These are phyloP conservation scores for Neoscytalidium dimidiatum DNA, from an alignment of 2,329 filamentous ascomycete genomes.

Conservation along the genomic window DNA sequence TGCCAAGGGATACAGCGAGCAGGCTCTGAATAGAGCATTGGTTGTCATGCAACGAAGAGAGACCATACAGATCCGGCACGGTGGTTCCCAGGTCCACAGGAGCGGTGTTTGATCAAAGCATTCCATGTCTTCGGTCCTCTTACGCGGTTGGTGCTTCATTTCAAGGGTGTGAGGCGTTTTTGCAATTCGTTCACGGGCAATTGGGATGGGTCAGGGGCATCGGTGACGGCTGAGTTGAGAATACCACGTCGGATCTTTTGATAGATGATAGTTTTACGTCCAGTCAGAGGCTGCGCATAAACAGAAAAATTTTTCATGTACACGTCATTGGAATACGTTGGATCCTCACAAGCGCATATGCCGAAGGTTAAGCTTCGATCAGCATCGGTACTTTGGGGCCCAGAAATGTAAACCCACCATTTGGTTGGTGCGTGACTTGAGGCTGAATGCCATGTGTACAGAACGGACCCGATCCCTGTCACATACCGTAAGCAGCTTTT, in stretches of 20 bases:
- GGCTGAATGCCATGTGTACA: background rate
- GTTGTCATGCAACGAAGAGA: conserved; percentile 85
- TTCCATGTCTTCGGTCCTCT: background rate
- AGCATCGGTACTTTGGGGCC: conserved; percentile 2
- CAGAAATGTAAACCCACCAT: background rate
- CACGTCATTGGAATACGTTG: conserved; percentile 1
- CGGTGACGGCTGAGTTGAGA: background rate
- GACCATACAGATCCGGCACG: conserved; percentile 78
- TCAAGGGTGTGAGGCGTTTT: background rate
- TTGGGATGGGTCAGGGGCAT: background rate
- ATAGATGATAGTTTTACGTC: conserved; percentile 6
- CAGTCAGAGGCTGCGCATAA: background rate
- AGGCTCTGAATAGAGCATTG: conserved; percentile 79
- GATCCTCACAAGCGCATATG: background rate
- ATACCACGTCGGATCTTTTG: conserved; percentile 13
- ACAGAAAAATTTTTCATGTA: conserved; percentile 6
- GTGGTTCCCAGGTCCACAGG: conserved; percentile 73
- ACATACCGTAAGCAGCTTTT: background rate
- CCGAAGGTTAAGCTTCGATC: conserved; percentile 15
- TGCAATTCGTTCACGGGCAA: background rate
- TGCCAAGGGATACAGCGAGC: conserved; percentile 85
- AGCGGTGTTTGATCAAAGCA: conserved; percentile 59
- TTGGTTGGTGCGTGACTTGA: background rate
- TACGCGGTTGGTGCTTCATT: background rate
- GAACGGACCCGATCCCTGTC: background rate